A percentile compares a stretch with the other conserved stretches of the same genome.
These are phyloP conservation scores for Dryadomyces quercus-mongolicae DNA, from an alignment of 2,329 filamentous ascomycete genomes.

Conservation along the genomic window DNA sequence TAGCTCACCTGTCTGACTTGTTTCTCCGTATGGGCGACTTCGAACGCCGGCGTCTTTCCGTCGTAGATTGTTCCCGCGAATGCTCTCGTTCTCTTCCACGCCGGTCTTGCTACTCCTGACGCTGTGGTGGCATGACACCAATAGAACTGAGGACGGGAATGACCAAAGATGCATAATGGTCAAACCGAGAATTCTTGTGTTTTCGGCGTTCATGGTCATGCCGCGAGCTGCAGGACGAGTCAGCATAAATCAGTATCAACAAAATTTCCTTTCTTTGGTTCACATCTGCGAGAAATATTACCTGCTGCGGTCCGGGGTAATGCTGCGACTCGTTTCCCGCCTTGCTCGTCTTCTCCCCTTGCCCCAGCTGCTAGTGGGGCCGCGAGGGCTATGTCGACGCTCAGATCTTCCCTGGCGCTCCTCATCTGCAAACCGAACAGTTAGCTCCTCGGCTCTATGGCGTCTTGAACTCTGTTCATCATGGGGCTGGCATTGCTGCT, in stretches of 20 bases:
- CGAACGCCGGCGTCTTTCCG: background rate
- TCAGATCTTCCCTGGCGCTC: background rate
- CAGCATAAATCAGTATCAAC: background rate
- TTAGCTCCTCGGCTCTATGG: background rate
- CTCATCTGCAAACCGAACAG: background rate
- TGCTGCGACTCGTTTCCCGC: slow-evolving; percentile 4
- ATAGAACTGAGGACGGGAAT: background rate
- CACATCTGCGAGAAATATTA: background rate
- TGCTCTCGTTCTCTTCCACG: background rate
- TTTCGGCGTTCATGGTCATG: background rate
- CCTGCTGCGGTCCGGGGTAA: background rate
- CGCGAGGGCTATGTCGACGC: background rate
- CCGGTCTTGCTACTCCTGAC: background rate
- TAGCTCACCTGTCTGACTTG: background rate
- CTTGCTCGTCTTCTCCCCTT: background rate
- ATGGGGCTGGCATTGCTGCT: background rate
- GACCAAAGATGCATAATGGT: background rate
- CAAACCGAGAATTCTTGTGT: background rate
- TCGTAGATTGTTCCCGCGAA: background rate
- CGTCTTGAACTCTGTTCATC: background rate
- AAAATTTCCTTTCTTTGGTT: no score
- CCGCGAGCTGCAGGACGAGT: background rate
- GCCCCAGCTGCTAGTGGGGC: no score
- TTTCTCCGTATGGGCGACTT: background rate
- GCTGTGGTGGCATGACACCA: background rate